These are phyloP conservation scores for Dictyostelium purpureum DNA, from an alignment of 78 protist genomes.

Conservation along the genomic window DNA sequence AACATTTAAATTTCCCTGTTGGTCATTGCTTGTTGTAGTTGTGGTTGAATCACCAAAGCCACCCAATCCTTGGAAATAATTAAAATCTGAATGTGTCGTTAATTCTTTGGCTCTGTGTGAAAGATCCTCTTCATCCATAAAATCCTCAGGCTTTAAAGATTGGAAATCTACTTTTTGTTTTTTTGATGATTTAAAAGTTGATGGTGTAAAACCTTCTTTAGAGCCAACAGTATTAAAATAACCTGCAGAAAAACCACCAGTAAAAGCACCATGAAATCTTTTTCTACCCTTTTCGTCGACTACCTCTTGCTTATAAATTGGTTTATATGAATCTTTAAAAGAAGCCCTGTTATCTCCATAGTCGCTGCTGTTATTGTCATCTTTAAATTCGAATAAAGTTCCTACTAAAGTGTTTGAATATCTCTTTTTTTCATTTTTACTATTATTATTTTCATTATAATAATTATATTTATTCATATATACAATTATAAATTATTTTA, in stretches of 20 bases:
- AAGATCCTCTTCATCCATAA: slow-evolving; percentile 95
- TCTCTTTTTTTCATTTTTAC: not conserved
- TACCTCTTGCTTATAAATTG: slow-evolving; percentile 79
- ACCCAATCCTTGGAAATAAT: slow-evolving; percentile 31
- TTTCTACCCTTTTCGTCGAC: slow-evolving; percentile 88
- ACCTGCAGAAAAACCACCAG: slow-evolving; percentile 98
- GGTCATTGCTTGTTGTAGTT: not conserved
- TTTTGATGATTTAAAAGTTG: slow-evolving; percentile 75
- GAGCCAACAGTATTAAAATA: slow-evolving; percentile 96
- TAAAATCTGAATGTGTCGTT: slow-evolving; percentile 57
- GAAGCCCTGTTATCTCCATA: not conserved
- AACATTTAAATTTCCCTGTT: not conserved
- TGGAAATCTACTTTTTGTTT: not conserved
- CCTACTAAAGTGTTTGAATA: not conserved
- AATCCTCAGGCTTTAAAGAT: slow-evolving; percentile 78
- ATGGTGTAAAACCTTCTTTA: slow-evolving; percentile 92
- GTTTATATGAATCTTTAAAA: slow-evolving; percentile 22
- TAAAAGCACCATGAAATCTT: slow-evolving; percentile 98
- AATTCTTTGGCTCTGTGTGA: slow-evolving; percentile 34
- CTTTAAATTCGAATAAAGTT: slow-evolving; percentile 18
- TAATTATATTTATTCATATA: not conserved
- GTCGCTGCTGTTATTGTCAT: not conserved
- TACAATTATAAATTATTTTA: not conserved
- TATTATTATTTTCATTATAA: not conserved
- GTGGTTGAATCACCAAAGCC: not conserved